These are phyloP conservation scores for Candida ipomoeae DNA, from an alignment of 805 yeast species.

Conservation along the genomic window DNA sequence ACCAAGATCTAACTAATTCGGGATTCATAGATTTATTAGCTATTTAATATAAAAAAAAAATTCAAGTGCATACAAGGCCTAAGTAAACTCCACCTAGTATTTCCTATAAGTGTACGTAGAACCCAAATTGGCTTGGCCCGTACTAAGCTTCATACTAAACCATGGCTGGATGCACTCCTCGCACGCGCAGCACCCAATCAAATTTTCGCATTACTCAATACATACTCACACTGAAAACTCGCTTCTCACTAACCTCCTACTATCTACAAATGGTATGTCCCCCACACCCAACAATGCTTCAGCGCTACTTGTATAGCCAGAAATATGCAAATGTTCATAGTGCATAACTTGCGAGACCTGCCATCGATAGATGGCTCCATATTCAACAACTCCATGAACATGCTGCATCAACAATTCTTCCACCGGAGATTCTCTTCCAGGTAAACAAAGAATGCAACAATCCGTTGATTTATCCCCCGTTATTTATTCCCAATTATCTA, in stretches of 20 bases:
- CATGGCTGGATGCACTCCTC: slow-evolving; percentile 1
- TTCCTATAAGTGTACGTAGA: neutral
- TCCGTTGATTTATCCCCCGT: no score
- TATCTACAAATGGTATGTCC: slow-evolving; percentile 15
- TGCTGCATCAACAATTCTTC: no score
- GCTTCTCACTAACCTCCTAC: slow-evolving; percentile 1
- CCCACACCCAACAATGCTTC: neutral
- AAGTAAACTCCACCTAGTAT: neutral
- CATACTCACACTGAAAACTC: slow-evolving; percentile 1
- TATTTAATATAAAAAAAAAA: neutral
- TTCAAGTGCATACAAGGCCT: neutral
- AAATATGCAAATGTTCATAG: neutral
- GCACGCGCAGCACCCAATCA: slow-evolving; percentile 13
- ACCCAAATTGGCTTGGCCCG: neutral
- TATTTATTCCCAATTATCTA: no score
- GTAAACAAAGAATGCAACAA: no score
- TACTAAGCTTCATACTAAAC: neutral
- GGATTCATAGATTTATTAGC: neutral
- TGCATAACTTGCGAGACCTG: no score
- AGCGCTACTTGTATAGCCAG: neutral
- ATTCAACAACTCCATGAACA: no score
- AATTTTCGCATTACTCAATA: slow-evolving; percentile 14
- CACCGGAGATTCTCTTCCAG: no score
- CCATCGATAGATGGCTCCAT: no score
- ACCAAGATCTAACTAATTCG: neutral